Conservation (phyloP, 805 yeast genomes). For the Kazachstania bromeliacearum region DNA sequence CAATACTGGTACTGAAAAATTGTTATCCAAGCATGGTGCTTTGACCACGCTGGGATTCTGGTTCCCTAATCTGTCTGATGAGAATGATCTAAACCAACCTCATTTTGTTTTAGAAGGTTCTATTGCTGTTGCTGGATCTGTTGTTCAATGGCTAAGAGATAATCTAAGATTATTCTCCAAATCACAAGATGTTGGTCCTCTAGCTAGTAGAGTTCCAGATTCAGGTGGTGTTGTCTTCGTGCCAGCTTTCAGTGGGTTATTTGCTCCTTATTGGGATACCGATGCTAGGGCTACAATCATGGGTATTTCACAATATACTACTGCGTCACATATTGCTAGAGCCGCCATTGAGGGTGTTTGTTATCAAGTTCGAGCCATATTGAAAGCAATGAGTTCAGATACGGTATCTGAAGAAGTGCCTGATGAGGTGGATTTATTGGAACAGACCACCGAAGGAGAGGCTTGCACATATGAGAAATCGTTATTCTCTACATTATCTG, state of each 20-base stretch:
- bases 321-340: slow-evolving; percentile 83
- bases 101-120: slow-evolving; percentile 92
- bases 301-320: slow-evolving; percentile 88
- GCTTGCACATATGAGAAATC: slow-evolving; percentile 34
- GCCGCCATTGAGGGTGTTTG: slow-evolving; percentile 95
- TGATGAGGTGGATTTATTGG: slow-evolving; percentile 8
- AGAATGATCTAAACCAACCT: slow-evolving; percentile 37
- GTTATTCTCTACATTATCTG: slow-evolving; percentile 51
- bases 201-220: slow-evolving; percentile 71
- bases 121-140: slow-evolving; percentile 91
- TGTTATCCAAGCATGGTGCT: slow-evolving; percentile 70
- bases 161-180: slow-evolving; percentile 72
- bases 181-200: slow-evolving; percentile 82
- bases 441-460: slow-evolving; percentile 8
- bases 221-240: slow-evolving; percentile 91
- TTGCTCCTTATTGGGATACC: slow-evolving; percentile 20
- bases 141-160: slow-evolving; percentile 89
- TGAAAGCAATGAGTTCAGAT: slow-evolving; percentile 82
- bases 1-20: slow-evolving; percentile 70
- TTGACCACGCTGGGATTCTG: slow-evolving; percentile 86
- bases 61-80: slow-evolving; percentile 53
- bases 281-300: slow-evolving; percentile 87
- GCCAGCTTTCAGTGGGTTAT: neutral
- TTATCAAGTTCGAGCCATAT: slow-evolving; percentile 83
- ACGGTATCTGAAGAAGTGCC: slow-evolving; percentile 40